Conservation (phyloP, 2,329 filamentous ascomycete species). For the Didymella pomorum region DNA sequence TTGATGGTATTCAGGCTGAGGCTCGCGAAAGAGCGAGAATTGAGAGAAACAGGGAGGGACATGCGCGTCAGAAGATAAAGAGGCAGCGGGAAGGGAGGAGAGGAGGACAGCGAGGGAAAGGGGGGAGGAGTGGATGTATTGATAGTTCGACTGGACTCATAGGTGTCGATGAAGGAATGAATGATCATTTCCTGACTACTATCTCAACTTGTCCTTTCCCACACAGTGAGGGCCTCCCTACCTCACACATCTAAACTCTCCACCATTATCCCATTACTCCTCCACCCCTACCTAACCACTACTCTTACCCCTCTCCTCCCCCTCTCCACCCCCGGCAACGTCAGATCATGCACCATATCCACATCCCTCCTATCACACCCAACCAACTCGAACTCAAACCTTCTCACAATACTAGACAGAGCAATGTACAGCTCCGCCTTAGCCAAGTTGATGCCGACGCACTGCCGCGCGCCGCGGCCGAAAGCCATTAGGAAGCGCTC, state of each 20-base stretch:
- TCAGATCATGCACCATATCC: constrained; percentile 20
- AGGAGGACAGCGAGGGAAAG: neutral
- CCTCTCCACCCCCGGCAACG: constrained; percentile 15
- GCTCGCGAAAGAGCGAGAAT: neutral
- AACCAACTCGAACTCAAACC: constrained; percentile 21
- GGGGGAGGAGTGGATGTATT: neutral
- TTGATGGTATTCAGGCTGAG: too few relatives aligned
- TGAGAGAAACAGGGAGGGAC: neutral
- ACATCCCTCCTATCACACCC: constrained; percentile 22
- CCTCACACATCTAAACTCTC: too few relatives aligned
- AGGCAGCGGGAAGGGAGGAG: neutral
- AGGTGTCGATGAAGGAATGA: too few relatives aligned
- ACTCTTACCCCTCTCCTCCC: constrained; percentile 19
- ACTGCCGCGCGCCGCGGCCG: constrained; percentile 21
- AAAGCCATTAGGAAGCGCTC: constrained; percentile 24
- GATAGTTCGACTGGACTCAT: too few relatives aligned
- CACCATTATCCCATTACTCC: too few relatives aligned
- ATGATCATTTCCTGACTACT: too few relatives aligned
- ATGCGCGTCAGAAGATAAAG: neutral
- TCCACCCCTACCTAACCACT: constrained; percentile 5
- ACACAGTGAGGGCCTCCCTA: too few relatives aligned
- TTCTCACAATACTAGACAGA: constrained; percentile 19
- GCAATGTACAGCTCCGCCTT: constrained; percentile 22
- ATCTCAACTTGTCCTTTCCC: too few relatives aligned
- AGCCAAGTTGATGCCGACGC: constrained; percentile 24